phyloP scores from a whole-genome alignment of 129 eudicot species.

The Centella asiatica region DNA sequence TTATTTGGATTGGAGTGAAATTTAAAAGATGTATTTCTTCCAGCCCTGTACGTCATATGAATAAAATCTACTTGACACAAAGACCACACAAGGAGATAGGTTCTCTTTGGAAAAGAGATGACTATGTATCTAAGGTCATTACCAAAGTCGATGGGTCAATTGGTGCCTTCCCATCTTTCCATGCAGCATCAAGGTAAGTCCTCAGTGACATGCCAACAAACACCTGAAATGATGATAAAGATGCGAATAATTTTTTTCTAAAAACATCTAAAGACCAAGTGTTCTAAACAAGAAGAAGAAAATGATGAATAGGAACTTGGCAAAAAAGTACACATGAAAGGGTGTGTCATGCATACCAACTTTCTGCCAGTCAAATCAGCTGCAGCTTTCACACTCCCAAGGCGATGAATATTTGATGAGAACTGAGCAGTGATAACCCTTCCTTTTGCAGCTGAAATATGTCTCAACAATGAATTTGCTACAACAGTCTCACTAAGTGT shows the following conservation, averaged over 20 bases:
- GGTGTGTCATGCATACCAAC: slow-evolving; percentile 46
- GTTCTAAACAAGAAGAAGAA: neutral
- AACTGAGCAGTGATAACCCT: slow-evolving; percentile 94
- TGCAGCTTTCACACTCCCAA: slow-evolving; percentile 98
- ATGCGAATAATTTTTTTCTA: neutral
- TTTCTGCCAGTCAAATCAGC: slow-evolving; percentile 96
- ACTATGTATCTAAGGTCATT: slow-evolving; percentile 19
- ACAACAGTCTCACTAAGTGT: slow-evolving; percentile 89
- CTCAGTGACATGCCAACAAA: slow-evolving; percentile 98
- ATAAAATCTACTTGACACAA: too few relatives aligned
- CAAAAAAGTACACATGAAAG: neutral
- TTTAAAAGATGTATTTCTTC: too few relatives aligned
- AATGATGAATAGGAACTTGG: neutral
- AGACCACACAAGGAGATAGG: too few relatives aligned
- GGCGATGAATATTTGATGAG: slow-evolving; percentile 95
- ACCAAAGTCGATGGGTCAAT: slow-evolving; percentile 98
- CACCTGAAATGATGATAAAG: slow-evolving; percentile 36
- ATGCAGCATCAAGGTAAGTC: slow-evolving; percentile 97
- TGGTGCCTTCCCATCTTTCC: slow-evolving; percentile 98
- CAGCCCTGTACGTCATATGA: too few relatives aligned
- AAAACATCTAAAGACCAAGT: neutral
- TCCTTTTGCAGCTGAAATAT: slow-evolving; percentile 82
- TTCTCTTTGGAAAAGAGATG: neutral
- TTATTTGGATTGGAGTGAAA: too few relatives aligned
- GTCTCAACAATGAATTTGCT: slow-evolving; percentile 73